A percentile compares a stretch with the other conserved stretches of the same genome.
Evolutionary conservation across 148 eudicot species (phyloP).

Genomic region (Simmondsia chinensis): DNA sequence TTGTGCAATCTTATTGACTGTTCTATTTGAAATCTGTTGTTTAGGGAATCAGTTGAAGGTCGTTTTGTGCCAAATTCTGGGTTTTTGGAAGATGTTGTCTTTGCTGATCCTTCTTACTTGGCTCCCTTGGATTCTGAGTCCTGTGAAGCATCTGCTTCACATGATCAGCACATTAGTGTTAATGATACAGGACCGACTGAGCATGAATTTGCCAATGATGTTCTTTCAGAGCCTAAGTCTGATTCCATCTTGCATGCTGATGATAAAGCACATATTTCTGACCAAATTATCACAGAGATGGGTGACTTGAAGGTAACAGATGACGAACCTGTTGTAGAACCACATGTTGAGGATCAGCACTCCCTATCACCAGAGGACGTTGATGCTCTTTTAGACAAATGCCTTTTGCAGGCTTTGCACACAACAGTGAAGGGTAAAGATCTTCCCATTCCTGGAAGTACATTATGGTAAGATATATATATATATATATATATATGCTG

Average conservation of each 20-base stretch:
- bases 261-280: conserved; percentile 24
- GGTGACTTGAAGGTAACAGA: conserved; percentile 42
- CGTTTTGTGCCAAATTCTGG: conserved; percentile 79
- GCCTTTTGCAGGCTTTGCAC: conserved; percentile 92
- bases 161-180: conserved; percentile 23
- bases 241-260: conserved; percentile 13
- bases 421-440: conserved; percentile 86
- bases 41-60: conserved; percentile 79
- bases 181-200: conserved; percentile 28
- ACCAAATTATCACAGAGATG: conserved; percentile 33
- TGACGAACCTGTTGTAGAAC: conserved; percentile 21
- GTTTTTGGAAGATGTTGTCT: conserved; percentile 60
- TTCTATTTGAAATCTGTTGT: conserved; percentile 4
- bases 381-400: conserved; percentile 66
- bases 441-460: conserved; percentile 92
- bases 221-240: conserved; percentile 16
- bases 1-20: conserved; percentile 9
- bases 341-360: conserved; percentile 40
- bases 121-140: conserved; percentile 29
- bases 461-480: conserved; percentile 60
- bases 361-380: conserved; percentile 52
- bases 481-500: conserved; percentile 1
- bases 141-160: conserved; percentile 31
- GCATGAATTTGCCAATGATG: conserved; percentile 16
- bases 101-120: conserved; percentile 60